Base-by-base conservation (phyloP, 306 rosid species). In the Glycine soja region DNA sequence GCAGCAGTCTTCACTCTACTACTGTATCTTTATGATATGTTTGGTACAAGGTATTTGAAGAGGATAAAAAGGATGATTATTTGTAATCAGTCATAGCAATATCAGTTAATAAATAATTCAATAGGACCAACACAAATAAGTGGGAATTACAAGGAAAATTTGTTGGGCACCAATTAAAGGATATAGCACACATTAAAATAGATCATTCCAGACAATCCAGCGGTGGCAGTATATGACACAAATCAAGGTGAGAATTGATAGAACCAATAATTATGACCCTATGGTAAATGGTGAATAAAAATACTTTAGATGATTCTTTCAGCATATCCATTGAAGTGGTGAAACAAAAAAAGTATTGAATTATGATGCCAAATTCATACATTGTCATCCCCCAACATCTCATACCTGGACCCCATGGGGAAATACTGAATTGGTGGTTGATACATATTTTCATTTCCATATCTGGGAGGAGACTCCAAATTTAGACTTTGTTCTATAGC, bases 401-500 rank as follows among this genome's bases (percentile, higher is more conserved):
- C 77, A 32, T 93, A 93, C 98, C 98, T 93, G 80, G 81, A 87
- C 11, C 95, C 94, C 82, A 70, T 80, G 36, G 93, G 95, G 78
- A 84, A 87, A 51, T 69, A 83, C 79, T 69, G 81, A 18, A 80
- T 34, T 7, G 97, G 30, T 24, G 30, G 91, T 78, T 84, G 91
- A 85, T 90, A 90, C 30, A 81, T 43, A 68, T 85, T 83, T 82
- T 88, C 93, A 84, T 89, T 84, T 80, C 89, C 92, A 83, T 89
- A 75, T 75, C 51, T 88, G 36, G 97, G 92, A 87, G 98, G 95
- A 65, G 97, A 87, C 30, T 86, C 97, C 79, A 85, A 42, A 79
- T 84, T 88, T 47, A 94, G 87, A 84, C 98, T 94, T 87, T 94
- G 91, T 94, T 94, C 97, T 72, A 94, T 32, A 56, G 97, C 98